Evolutionary conservation across 257 asterid species (phyloP).

Genomic region (Solanum bukasovii): DNA sequence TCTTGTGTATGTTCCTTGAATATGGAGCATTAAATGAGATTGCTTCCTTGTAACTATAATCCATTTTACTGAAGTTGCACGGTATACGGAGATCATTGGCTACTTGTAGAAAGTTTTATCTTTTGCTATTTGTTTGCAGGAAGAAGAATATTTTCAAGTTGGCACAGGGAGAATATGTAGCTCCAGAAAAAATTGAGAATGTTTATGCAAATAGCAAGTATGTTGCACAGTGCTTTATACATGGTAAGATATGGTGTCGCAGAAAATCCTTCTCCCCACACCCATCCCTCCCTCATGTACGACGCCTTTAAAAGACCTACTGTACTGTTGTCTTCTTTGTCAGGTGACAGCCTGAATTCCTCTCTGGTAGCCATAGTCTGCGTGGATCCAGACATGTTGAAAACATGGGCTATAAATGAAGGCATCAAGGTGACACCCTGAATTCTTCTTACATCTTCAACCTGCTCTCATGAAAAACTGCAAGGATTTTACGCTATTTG

Average conservation of each 20-base stretch:
- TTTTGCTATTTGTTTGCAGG: constrained; percentile 36
- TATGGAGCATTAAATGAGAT: neutral
- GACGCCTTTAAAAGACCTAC: neutral
- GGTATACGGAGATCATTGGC: neutral
- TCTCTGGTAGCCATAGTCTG: constrained; percentile 47
- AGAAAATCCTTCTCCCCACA: too few species aligned
- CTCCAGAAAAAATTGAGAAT: constrained; percentile 93
- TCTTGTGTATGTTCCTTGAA: neutral
- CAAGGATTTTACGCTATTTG: neutral
- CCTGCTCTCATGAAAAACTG: neutral
- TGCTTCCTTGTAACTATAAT: neutral
- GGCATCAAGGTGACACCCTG: constrained; percentile 40
- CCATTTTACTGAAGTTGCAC: neutral
- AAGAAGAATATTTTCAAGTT: constrained; percentile 87
- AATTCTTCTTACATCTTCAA: neutral
- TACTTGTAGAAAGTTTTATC: neutral
- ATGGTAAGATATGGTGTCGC: constrained; percentile 38
- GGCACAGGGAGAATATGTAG: constrained; percentile 94
- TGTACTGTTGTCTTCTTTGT: neutral
- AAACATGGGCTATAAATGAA: constrained; percentile 50
- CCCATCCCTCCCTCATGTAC: neutral
- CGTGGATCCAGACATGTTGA: constrained; percentile 50
- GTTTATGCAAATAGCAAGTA: constrained; percentile 85
- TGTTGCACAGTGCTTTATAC: constrained; percentile 74
- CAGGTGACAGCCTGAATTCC: constrained; percentile 69